Conservation (phyloP, 2,329 filamentous ascomycete genomes). For the Periconia sp. region DNA sequence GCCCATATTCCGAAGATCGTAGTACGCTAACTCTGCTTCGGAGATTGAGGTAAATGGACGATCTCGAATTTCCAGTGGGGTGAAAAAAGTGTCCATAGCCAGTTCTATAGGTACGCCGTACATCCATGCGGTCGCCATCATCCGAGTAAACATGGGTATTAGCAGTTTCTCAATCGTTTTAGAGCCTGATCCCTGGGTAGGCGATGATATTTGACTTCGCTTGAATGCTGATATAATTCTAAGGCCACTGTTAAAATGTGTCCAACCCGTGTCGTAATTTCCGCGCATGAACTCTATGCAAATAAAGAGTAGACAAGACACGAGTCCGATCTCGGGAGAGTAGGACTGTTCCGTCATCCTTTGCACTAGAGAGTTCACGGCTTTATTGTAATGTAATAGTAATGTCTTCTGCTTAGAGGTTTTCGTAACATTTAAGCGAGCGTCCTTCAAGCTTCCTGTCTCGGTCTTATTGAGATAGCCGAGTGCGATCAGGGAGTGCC, state of each 20-base stretch:
- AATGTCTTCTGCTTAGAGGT: conserved; percentile 28
- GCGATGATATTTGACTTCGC: conserved; percentile 1
- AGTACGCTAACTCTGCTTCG: conserved; percentile 22
- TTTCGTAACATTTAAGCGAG: conserved; percentile 14
- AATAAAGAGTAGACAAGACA: conserved; percentile 53
- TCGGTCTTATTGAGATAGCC: conserved; percentile 41
- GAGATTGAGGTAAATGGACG: conserved; percentile 14
- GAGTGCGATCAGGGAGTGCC: conserved; percentile 52
- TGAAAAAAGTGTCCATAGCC: conserved; percentile 7
- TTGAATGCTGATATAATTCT: conserved; percentile 36
- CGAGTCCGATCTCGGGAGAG: conserved; percentile 45
- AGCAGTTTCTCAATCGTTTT: conserved; percentile 22
- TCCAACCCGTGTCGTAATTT: conserved; percentile 47
- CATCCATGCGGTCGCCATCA: conserved; percentile 22
- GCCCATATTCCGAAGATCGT: conserved; percentile 27
- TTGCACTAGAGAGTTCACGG: conserved; percentile 44
- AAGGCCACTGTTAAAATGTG: conserved; percentile 54
- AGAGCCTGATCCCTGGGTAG: neutral
- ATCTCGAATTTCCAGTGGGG: conserved; percentile 5
- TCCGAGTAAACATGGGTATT: conserved; percentile 27
- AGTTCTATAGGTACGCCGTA: conserved; percentile 22
- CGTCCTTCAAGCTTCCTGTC: conserved; percentile 27
- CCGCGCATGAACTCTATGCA: conserved; percentile 53
- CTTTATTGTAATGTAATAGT: conserved; percentile 51
- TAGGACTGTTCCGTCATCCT: conserved; percentile 38